Percentiles rank a stretch among this genome's conserved stretches.
Evolutionary conservation across 2,329 filamentous ascomycete species (phyloP).

Genomic region (Alternaria metachromatica): DNA sequence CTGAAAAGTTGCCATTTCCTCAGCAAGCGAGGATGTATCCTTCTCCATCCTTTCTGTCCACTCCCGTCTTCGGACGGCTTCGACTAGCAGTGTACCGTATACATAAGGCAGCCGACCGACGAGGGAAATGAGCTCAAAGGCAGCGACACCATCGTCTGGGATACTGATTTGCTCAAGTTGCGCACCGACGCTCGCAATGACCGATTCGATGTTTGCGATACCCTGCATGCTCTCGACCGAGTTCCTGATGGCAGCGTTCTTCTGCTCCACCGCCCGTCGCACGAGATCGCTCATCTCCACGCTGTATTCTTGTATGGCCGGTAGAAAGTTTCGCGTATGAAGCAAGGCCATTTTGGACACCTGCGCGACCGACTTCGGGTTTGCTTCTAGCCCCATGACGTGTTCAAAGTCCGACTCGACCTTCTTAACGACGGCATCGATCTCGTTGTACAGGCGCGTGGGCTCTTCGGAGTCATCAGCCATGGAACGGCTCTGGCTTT

Average conservation of each 20-base stretch:
- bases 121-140: conserved; percentile 79
- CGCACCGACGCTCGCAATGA: conserved; percentile 73
- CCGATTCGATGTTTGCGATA: conserved; percentile 79
- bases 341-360: conserved; percentile 69
- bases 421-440: conserved; percentile 84
- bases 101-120: conserved; percentile 85
- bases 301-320: conserved; percentile 64
- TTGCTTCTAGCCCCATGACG: conserved; percentile 71
- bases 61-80: conserved; percentile 84
- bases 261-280: conserved; percentile 62
- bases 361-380: conserved; percentile 67
- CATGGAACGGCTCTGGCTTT: conserved; percentile 59
- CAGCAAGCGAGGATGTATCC: conserved; percentile 85
- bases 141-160: conserved; percentile 76
- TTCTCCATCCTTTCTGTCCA: conserved; percentile 89
- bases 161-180: conserved; percentile 75
- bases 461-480: conserved; percentile 68
- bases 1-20: conserved; percentile 90
- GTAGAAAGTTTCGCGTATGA: conserved; percentile 69
- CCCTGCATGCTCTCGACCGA: conserved; percentile 79
- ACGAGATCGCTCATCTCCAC: conserved; percentile 63
- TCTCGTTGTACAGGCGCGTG: conserved; percentile 76
- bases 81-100: conserved; percentile 87
- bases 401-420: conserved; percentile 86
- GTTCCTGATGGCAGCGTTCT: conserved; percentile 71